Base-by-base conservation (phyloP, 306 rosid species). In the Lathyrus sativus region DNA sequence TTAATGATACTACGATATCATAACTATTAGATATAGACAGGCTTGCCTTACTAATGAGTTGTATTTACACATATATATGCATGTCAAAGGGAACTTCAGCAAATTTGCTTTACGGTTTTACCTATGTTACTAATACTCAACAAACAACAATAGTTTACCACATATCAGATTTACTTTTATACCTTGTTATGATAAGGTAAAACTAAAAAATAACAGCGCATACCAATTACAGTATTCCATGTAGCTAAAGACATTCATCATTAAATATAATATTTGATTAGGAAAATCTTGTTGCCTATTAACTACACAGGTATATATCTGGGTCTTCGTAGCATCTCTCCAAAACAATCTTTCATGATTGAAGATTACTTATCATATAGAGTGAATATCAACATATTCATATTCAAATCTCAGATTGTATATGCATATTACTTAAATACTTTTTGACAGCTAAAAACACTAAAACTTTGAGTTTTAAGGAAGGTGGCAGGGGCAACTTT, bases 271-370 rank as follows among this genome's bases (percentile, higher is more conserved):
- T 35, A 46, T 45, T 74, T 22, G 51, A 31, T 29, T 5, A 24
- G 9, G 22, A 56, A 11, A 64, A 37, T 45, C 81, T 37, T 31
- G 2, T 15, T 70, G 54, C 18, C 50, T 49, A 35, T 68, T 62
- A 8, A 56, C 55, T 53, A 65, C 33, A 15, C 11, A 66, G 4
- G 50, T 4, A 54, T 35, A 54, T 22, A 38, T 35, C 2, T 55
- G 49, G 49, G 19, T 53, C 35, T 41, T 53, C 37, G 33, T 37
- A 37, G 73, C 49, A 60, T 43, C 31, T 22, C 29, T 22, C 67
- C 46, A 45, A 67, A 53, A 60, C 18, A 54, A 50, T 76, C 22
- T 37, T 46, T 39, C 6, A 11, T 9, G 11, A 37, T 63, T 54
- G 46, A 62, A 46, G 38, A 33, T 44, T 14, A n/a, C 38, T 37